Percentiles rank a stretch among this genome's conserved stretches.
Evolutionary conservation across 768 basidiomycete genomes (phyloP).

Genomic region (Lactarius sp.): DNA sequence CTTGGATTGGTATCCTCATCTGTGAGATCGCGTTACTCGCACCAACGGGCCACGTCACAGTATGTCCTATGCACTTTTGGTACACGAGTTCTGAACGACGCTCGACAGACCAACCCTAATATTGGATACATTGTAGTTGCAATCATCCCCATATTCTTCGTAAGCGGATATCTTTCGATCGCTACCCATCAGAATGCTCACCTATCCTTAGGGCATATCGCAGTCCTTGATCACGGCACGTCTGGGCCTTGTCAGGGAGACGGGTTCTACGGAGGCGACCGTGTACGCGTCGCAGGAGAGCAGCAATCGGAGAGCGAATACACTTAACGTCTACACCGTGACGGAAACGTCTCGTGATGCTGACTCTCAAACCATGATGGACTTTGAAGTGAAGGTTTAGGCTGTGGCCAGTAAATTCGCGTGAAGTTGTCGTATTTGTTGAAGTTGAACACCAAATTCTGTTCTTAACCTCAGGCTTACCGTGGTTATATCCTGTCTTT

Average conservation of each 20-base stretch:
- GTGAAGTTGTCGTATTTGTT: neutral
- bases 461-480: too few relatives aligned
- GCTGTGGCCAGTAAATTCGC: neutral
- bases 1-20: constrained; percentile 30
- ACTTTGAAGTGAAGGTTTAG: neutral
- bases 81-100: neutral
- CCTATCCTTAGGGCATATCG: constrained; percentile 26
- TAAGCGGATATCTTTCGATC: neutral
- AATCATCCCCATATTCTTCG: constrained; percentile 19
- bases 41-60: constrained; percentile 25
- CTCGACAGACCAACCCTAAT: neutral
- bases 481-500: neutral
- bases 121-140: constrained; percentile 1
- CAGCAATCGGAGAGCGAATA: neutral
- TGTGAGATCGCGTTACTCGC: constrained; percentile 26
- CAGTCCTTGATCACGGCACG: constrained; percentile 29
- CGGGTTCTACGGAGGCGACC: neutral
- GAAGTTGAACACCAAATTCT: neutral
- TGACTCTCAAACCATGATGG: neutral
- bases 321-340: neutral
- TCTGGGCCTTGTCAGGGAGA: constrained; percentile 23
- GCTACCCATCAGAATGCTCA: neutral
- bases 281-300: neutral
- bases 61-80: constrained; percentile 3
- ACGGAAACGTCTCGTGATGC: neutral